Evolutionary conservation across 768 basidiomycete genomes (phyloP).

Genomic region (Pulveroboletus frians): DNA sequence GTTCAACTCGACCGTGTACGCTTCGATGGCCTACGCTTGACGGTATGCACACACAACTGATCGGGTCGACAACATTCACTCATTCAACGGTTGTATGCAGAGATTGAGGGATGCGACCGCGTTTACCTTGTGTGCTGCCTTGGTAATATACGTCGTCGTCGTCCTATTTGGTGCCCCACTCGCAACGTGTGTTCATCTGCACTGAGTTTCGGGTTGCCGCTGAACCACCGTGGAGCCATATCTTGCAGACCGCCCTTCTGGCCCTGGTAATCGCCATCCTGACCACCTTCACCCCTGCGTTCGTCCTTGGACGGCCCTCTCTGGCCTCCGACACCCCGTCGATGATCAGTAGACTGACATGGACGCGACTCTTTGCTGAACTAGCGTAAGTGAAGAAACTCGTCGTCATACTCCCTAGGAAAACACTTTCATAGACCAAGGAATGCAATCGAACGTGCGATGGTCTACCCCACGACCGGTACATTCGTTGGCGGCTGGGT

Average conservation of each 20-base stretch:
- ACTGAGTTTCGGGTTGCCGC: not conserved
- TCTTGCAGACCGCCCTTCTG: conserved; percentile 60
- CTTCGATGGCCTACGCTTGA: conserved; percentile 34
- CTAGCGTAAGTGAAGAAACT: conserved; percentile 54
- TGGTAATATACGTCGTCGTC: conserved; percentile 43
- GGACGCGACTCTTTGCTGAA: conserved; percentile 79
- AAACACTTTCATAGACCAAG: conserved; percentile 37
- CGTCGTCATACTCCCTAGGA: not conserved
- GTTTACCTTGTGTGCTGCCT: conserved; percentile 47
- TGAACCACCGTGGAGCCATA: conserved; percentile 36
- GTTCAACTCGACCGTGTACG: conserved; percentile 39
- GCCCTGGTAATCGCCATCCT: conserved; percentile 65
- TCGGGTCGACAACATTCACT: not conserved
- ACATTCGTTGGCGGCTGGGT: conserved; percentile 67
- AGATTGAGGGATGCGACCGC: conserved; percentile 45
- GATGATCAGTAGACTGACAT: conserved; percentile 54
- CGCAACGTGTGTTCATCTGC: conserved; percentile 38
- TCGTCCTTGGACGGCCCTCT: conserved; percentile 61
- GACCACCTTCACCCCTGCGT: conserved; percentile 61
- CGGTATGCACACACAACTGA: conserved; percentile 31
- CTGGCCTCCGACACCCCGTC: conserved; percentile 39
- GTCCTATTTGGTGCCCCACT: conserved; percentile 77
- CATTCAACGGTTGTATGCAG: conserved; percentile 32
- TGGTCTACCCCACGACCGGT: conserved; percentile 77
- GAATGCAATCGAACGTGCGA: conserved; percentile 67